Conservation (phyloP, 139 green algal genomes). For the Raphidocelis subcapitata region DNA sequence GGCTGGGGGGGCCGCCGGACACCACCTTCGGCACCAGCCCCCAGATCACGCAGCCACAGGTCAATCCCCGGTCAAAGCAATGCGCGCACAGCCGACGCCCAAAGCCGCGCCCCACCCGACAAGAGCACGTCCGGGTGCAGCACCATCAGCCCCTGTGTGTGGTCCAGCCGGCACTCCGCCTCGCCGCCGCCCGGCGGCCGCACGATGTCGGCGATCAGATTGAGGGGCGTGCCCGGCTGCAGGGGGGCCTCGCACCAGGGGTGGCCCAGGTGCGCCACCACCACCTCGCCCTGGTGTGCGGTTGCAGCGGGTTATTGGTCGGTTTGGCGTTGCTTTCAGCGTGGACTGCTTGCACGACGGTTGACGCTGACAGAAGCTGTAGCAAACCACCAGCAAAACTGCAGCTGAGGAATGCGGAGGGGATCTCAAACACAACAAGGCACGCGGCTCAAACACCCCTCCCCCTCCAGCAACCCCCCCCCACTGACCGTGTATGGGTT, state of each 20-base stretch:
- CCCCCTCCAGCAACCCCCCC: too few relatives aligned
- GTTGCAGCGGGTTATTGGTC: too few relatives aligned
- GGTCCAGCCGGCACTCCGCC: not conserved
- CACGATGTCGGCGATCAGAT: conserved; percentile 47
- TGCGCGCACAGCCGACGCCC: not conserved
- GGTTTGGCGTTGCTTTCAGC: not conserved
- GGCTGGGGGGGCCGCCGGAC: not conserved
- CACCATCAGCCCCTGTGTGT: conserved; percentile 53
- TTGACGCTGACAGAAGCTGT: not conserved
- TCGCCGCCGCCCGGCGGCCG: not conserved
- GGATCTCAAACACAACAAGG: not conserved
- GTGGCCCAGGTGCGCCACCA: conserved; percentile 52
- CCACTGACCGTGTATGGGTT: conserved; percentile 47
- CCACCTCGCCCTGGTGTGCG: conserved; percentile 27
- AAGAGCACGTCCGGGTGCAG: conserved; percentile 81
- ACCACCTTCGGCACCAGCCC: too few relatives aligned
- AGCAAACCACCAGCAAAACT: not conserved
- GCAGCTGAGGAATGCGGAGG: not conserved
- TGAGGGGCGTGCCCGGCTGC: conserved; percentile 55
- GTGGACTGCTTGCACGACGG: not conserved
- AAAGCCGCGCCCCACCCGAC: conserved; percentile 38
- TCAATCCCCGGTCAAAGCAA: not conserved
- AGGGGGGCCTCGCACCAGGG: conserved; percentile 56
- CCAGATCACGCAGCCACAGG: not conserved
- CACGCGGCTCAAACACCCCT: not conserved